Base-by-base conservation (phyloP, 2,329 filamentous ascomycete species). In the Pseudodiploospora longispora region DNA sequence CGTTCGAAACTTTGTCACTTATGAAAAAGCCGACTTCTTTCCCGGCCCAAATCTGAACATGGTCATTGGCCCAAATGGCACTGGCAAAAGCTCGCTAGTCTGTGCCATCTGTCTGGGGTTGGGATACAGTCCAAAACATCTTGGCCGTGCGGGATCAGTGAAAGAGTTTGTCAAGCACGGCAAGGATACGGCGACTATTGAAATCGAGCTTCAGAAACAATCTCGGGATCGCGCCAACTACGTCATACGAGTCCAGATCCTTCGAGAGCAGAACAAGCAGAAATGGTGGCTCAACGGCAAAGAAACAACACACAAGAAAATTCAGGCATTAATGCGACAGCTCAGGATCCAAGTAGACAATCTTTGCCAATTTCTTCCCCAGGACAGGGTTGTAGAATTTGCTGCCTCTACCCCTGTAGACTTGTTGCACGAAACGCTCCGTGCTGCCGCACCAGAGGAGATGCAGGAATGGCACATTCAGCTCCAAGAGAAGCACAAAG, bases 21-120 rank as follows among this genome's bases (percentile, higher is more conserved):
- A 98, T 66, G 89, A 87, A 40, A 81, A 83, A 42, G 91, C 89
- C 44, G 90, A 95, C 52, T 96, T 97, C 63, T 80, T 84, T 47
- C 88, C 89, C 9, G 93, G 93, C 0, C 91, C 93, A 1, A 91
- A 87, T 60, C 66, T 98, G 58, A 98, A 98, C 62, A 97, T 98
- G 91, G 83, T 98, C 42, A 95, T 98, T 54, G 93, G 93, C 0
- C 93, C 93, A n/a, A 98, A 98, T 58, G 93, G 93, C 31, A 97
- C 93, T 0, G 93, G 93, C 44, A 98, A 98, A 67, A 97, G 91
- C 66, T 96, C 93, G 0, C 74, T 98, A 28, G 91, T 98, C 36
- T 98, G 93, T 65, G 93, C 93, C 37, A 95, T 98, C 53, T 97
- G 93, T 59, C 68, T 98, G 10, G 93, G 93, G 3, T 70, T 98